A percentile compares a stretch with the other conserved stretches of the same genome.
These are phyloP conservation scores for Poa pratensis DNA, from an alignment of 176 grass and related monocot genomes.

Conservation along the genomic window DNA sequence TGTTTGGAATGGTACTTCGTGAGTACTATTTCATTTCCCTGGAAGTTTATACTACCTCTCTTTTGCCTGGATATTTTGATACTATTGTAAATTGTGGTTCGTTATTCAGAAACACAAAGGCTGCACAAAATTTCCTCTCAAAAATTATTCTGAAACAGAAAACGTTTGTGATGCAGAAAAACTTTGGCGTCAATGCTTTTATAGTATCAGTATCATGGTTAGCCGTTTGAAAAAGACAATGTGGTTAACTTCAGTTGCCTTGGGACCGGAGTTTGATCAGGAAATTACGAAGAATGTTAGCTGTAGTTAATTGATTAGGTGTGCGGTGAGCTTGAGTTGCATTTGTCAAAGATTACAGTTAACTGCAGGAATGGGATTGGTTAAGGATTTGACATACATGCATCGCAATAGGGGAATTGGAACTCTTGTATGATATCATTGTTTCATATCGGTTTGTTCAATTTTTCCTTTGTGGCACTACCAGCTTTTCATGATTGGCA, in stretches of 20 bases:
- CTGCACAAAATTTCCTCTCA: background rate
- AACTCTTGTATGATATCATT: slow-evolving; percentile 23
- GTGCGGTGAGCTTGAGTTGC: slow-evolving; percentile 8
- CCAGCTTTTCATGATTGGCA: slow-evolving; percentile 45
- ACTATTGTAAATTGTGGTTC: background rate
- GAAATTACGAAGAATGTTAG: too few species aligned
- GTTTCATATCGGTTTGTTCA: slow-evolving; percentile 24
- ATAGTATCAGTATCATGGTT: background rate
- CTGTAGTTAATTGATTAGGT: background rate
- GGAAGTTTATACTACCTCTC: background rate
- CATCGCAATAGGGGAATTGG: slow-evolving; percentile 2
- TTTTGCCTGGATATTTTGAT: background rate
- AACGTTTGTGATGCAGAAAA: background rate
- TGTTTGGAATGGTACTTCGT: background rate
- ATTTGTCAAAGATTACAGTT: slow-evolving; percentile 15
- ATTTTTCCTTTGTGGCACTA: slow-evolving; percentile 25
- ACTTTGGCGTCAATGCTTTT: background rate
- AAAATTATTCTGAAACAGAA: background rate
- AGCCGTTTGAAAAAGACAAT: background rate
- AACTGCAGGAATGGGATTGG: slow-evolving; percentile 9
- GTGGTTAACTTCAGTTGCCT: background rate
- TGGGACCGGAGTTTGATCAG: background rate
- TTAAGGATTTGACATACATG: background rate
- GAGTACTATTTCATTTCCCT: background rate
- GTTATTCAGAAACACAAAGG: background rate